phyloP scores from a whole-genome alignment of 208 protist genomes.

The Trypanosoma platydactyli region DNA sequence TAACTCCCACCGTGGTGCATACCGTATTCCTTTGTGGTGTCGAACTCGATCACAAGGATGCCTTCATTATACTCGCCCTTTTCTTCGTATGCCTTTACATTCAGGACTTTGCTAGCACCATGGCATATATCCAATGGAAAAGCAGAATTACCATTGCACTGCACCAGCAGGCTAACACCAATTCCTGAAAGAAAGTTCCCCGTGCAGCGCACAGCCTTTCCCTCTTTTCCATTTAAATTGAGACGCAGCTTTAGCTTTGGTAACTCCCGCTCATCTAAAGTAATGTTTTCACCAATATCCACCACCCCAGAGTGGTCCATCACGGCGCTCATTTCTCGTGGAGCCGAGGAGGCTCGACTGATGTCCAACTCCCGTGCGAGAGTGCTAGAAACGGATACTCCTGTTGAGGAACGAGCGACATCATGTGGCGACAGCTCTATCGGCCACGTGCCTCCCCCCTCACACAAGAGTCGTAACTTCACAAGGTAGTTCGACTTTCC shows the following conservation, averaged over 20 bases:
- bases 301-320: not conserved
- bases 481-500: constrained; percentile 9
- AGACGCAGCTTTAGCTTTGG: constrained; percentile 16
- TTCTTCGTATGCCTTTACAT: constrained; percentile 18
- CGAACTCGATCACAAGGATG: constrained; percentile 29
- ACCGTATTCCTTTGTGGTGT: constrained; percentile 16
- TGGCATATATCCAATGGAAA: not conserved
- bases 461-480: constrained; percentile 5
- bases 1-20: not conserved
- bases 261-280: constrained; percentile 8
- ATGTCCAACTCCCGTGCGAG: constrained; percentile 15
- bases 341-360: not conserved
- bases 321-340: not conserved
- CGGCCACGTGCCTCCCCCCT: constrained; percentile 16
- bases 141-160: not conserved
- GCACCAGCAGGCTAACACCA: constrained; percentile 15
- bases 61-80: not conserved
- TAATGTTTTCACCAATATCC: constrained; percentile 13
- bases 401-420: not conserved
- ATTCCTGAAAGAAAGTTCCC: constrained; percentile 18
- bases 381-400: not conserved
- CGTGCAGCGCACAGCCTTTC: constrained; percentile 6
- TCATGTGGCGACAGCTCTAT: constrained; percentile 2
- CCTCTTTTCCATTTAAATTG: constrained; percentile 17
- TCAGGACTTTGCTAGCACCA: not conserved